Evolutionary conservation across 1,284 basidiomycete genomes (phyloP).

Genomic region (Ganoderma meredithae): DNA sequence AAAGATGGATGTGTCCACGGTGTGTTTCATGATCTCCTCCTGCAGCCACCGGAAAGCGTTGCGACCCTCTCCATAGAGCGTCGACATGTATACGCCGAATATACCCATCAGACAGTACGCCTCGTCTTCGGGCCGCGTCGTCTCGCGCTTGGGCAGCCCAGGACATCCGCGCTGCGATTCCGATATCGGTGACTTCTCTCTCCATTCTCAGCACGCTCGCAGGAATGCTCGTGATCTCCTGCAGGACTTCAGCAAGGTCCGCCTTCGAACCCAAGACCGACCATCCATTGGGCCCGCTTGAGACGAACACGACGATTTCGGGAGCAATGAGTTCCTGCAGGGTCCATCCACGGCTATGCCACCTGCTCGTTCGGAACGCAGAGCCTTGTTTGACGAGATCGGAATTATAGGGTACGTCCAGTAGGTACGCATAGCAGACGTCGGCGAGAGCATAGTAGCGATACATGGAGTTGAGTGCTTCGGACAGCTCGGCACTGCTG

Average conservation of each 20-base stretch:
- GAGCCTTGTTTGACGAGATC: not conserved
- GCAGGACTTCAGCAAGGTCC: constrained; percentile 15
- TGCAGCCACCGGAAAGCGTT: constrained; percentile 16
- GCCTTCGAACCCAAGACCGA: constrained; percentile 18
- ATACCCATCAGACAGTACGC: constrained; percentile 30
- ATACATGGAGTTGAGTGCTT: constrained; percentile 27
- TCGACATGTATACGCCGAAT: constrained; percentile 25
- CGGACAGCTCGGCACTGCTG: constrained; percentile 25
- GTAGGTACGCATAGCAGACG: constrained; percentile 24
- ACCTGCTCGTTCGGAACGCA: not conserved
- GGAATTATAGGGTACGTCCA: constrained; percentile 9
- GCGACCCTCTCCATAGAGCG: constrained; percentile 24
- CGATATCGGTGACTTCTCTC: constrained; percentile 13
- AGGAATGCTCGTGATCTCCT: constrained; percentile 16
- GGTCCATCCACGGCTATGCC: constrained; percentile 10
- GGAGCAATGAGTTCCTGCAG: constrained; percentile 14
- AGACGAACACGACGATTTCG: constrained; percentile 3
- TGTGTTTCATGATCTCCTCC: constrained; percentile 22
- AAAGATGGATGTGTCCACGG: not conserved
- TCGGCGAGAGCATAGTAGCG: constrained; percentile 16
- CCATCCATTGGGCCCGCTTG: not conserved
- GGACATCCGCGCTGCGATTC: constrained; percentile 26
- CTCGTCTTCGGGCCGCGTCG: constrained; percentile 25
- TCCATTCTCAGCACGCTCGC: constrained; percentile 13
- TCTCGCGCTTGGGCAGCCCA: constrained; percentile 24